Percentiles rank a stretch among this genome's conserved stretches.
Evolutionary conservation across 1,139 yeast species (phyloP).

Genomic region (Suhomyces atakaporum): DNA sequence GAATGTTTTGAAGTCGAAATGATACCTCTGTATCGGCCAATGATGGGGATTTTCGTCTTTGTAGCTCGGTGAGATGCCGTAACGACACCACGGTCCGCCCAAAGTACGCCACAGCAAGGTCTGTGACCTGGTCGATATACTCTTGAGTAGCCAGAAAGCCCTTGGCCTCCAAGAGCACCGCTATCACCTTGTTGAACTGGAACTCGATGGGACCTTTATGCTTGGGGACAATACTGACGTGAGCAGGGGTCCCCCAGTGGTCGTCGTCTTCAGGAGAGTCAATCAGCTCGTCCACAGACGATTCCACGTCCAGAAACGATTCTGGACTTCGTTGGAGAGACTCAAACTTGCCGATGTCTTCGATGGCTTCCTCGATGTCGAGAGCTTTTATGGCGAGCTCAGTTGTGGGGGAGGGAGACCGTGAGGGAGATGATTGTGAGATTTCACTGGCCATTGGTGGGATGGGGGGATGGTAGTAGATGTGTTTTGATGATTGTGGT

Average conservation of each 20-base stretch:
- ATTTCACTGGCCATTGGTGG: not conserved
- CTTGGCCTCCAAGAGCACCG: conserved; percentile 38
- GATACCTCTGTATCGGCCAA: conserved; percentile 57
- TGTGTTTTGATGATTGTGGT: no score
- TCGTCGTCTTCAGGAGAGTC: no score
- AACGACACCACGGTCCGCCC: conserved; percentile 48
- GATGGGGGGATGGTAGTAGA: not conserved
- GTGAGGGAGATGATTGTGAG: not conserved
- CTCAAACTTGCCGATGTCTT: conserved; percentile 8
- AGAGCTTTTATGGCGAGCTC: conserved; percentile 7
- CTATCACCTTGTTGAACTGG: conserved; percentile 37
- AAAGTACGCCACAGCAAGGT: conserved; percentile 53
- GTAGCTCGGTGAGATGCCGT: conserved; percentile 61
- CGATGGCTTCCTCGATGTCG: conserved; percentile 10
- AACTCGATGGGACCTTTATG: conserved; percentile 33
- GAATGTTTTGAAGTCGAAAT: conserved; percentile 47
- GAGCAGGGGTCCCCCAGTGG: conserved; percentile 3
- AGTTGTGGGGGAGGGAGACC: conserved; percentile 1
- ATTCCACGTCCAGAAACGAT: not conserved
- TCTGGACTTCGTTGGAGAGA: conserved; percentile 1
- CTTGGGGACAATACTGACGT: conserved; percentile 2
- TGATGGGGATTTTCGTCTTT: conserved; percentile 64
- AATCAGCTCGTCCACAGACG: no score
- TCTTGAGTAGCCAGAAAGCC: conserved; percentile 39
- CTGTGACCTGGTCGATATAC: conserved; percentile 49